These are phyloP conservation scores for Magnusiomyces ingens DNA, from an alignment of 1,139 yeast species.

Conservation along the genomic window DNA sequence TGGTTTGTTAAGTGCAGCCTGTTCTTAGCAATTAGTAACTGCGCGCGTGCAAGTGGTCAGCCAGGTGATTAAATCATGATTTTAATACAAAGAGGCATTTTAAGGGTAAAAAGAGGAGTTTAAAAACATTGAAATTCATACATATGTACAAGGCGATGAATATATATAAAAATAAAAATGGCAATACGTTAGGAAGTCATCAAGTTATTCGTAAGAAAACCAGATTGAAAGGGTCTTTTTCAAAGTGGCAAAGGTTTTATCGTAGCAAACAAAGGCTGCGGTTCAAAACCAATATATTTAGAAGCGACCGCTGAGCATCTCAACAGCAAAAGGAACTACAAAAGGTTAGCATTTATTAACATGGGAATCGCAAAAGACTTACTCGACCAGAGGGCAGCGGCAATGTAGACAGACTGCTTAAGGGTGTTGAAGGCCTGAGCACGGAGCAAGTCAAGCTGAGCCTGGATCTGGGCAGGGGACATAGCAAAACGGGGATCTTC, in stretches of 20 bases:
- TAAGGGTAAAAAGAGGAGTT: too few relatives aligned
- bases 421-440: slow-evolving; percentile 61
- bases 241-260: background rate
- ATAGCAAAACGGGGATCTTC: slow-evolving; percentile 22
- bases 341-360: background rate
- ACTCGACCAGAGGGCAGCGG: slow-evolving; percentile 67
- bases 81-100: too few relatives aligned
- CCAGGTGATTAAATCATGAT: too few relatives aligned
- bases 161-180: too few relatives aligned
- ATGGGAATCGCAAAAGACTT: slow-evolving; percentile 17
- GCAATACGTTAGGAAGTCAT: too few relatives aligned
- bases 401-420: slow-evolving; percentile 60
- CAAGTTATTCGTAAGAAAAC: too few relatives aligned
- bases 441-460: slow-evolving; percentile 61
- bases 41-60: too few relatives aligned
- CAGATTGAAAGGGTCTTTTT: too few relatives aligned
- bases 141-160: too few relatives aligned
- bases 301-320: slow-evolving; percentile 36
- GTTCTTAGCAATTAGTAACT: too few relatives aligned
- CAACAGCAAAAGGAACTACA: slow-evolving; percentile 35
- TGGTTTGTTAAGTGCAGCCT: too few relatives aligned
- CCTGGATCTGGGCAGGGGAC: slow-evolving; percentile 66
- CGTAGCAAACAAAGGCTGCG: background rate
- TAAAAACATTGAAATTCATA: too few relatives aligned
- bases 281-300: slow-evolving; percentile 17